A percentile compares a stretch with the other conserved stretches of the same genome.
phyloP scores from a whole-genome alignment of 2,329 filamentous ascomycete species.

The Alternaria brassicae region DNA sequence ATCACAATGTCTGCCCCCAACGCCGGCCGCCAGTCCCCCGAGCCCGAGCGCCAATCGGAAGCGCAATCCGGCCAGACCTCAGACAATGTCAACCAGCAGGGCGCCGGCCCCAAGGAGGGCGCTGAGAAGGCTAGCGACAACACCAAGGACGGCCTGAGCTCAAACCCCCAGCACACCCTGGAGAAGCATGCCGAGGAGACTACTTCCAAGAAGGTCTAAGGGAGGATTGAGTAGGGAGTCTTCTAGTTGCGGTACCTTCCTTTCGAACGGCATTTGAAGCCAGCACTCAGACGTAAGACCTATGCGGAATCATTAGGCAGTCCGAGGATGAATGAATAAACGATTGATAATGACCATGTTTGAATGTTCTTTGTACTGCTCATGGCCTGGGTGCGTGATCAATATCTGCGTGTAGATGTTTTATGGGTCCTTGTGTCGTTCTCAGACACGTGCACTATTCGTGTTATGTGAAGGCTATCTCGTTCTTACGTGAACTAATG shows the following conservation, averaged over 20 bases:
- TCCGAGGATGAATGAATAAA: not conserved
- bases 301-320: not conserved
- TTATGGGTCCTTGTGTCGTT: not conserved
- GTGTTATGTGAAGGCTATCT: not conserved
- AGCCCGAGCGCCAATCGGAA: constrained; percentile 71
- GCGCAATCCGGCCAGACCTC: constrained; percentile 68
- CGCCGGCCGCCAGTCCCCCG: constrained; percentile 78
- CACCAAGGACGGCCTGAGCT: constrained; percentile 54
- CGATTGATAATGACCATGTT: not conserved
- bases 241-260: not conserved
- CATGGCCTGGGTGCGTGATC: not conserved
- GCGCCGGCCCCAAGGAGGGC: constrained; percentile 49
- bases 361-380: not conserved
- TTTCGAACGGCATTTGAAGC: not conserved
- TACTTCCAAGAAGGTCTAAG: constrained; percentile 60
- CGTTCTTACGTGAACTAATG: not conserved
- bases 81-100: constrained; percentile 64
- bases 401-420: not conserved
- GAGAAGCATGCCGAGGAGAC: constrained; percentile 68
- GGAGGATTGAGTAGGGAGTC: not conserved
- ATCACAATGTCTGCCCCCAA: constrained; percentile 67
- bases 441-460: not conserved
- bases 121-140: constrained; percentile 61
- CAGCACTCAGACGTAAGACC: not conserved
- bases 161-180: constrained; percentile 71